A percentile compares a stretch with the other conserved stretches of the same genome.
These are phyloP conservation scores for Leccinum incarnatum DNA, from an alignment of 768 basidiomycete species.

Conservation along the genomic window DNA sequence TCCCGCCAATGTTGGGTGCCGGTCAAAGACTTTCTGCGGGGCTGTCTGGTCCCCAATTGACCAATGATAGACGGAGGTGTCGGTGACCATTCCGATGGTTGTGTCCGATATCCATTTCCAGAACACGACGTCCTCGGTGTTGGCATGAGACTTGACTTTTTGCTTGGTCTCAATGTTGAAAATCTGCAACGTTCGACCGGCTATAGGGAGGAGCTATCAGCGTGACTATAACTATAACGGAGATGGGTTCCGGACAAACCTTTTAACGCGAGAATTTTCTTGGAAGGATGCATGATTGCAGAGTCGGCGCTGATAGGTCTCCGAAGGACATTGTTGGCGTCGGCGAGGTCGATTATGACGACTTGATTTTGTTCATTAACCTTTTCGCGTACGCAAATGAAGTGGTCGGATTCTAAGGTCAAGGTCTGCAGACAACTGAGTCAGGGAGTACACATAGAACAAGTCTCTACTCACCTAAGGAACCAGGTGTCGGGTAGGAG, in stretches of 20 bases:
- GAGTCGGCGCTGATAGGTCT: constrained; percentile 98
- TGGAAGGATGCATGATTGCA: constrained; percentile 95
- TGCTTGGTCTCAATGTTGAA: constrained; percentile 98
- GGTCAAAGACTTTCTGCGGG: constrained; percentile 93
- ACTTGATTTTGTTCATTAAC: constrained; percentile 95
- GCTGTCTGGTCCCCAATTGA: constrained; percentile 67
- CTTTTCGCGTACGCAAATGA: constrained; percentile 97
- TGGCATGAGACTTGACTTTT: constrained; percentile 95
- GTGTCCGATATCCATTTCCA: constrained; percentile 98
- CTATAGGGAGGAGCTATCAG: constrained; percentile 40
- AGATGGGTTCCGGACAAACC: constrained; percentile 40
- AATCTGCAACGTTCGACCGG: constrained; percentile 90
- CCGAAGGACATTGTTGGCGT: constrained; percentile 96
- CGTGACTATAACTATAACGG: neutral
- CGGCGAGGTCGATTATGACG: constrained; percentile 96
- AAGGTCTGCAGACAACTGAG: constrained; percentile 56
- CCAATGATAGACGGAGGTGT: constrained; percentile 93
- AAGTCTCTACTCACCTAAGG: constrained; percentile 19
- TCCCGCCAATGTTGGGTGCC: constrained; percentile 89
- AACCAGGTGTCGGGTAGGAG: neutral
- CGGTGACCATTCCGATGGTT: constrained; percentile 94
- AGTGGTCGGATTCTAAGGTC: constrained; percentile 96
- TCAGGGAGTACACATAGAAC: neutral
- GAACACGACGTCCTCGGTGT: constrained; percentile 92
- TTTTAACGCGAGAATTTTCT: constrained; percentile 96